These are phyloP conservation scores for Begonia fuchsioides DNA, from an alignment of 306 rosid species.

Conservation along the genomic window DNA sequence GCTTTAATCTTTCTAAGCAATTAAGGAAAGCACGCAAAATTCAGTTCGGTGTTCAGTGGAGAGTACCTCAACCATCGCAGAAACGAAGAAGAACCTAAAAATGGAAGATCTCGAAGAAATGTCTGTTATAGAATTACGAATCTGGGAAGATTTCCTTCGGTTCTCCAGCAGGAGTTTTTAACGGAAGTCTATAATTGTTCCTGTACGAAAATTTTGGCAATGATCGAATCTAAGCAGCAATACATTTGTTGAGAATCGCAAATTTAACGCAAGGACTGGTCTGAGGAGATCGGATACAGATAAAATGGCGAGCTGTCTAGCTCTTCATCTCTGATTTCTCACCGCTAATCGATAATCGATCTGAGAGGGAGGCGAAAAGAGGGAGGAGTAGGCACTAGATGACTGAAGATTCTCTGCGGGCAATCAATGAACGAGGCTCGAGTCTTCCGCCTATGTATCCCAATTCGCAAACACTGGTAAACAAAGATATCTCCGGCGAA, in stretches of 20 bases:
- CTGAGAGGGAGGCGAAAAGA: not conserved
- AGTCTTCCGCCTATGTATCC: no score
- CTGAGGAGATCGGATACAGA: constrained; percentile 15
- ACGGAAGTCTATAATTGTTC: constrained; percentile 10
- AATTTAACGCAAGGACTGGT: constrained; percentile 9
- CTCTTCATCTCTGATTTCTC: constrained; percentile 21
- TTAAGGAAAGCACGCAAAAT: not conserved
- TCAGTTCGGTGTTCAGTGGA: not conserved
- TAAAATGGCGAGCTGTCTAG: constrained; percentile 13
- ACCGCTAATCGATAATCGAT: not conserved
- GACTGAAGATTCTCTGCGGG: not conserved
- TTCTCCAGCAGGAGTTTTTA: constrained; percentile 19
- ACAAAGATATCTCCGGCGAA: no score
- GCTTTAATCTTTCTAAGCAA: not conserved
- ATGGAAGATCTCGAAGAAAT: constrained; percentile 8
- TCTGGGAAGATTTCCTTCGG: constrained; percentile 3
- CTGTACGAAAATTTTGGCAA: constrained; percentile 13
- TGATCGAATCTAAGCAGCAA: constrained; percentile 9
- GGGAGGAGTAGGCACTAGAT: not conserved
- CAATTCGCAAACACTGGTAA: no score
- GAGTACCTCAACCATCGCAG: constrained; percentile 22
- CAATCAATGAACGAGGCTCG: not conserved
- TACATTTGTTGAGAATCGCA: constrained; percentile 14
- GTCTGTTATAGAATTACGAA: not conserved
- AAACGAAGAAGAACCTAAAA: constrained; percentile 6